A percentile compares a stretch with the other conserved stretches of the same genome.
Conservation (phyloP, 2,329 filamentous ascomycete species). For the Penicillium sp. region DNA sequence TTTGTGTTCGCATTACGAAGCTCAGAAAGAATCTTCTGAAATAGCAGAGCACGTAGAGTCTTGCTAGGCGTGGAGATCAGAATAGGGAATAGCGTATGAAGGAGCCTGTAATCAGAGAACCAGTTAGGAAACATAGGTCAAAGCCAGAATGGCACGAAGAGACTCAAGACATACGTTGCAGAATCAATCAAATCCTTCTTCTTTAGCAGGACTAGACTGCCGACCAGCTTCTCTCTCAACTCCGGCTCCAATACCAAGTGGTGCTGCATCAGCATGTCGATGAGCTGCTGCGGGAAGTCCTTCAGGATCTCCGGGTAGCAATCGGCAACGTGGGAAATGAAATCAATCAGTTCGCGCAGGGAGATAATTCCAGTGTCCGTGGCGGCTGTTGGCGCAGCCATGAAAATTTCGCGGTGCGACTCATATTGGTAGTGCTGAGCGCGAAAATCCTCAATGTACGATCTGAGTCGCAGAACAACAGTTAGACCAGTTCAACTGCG, state of each 20-base stretch:
- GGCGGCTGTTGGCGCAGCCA: constrained; percentile 77
- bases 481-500: constrained; percentile 7
- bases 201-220: constrained; percentile 81
- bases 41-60: constrained; percentile 78
- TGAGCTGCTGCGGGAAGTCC: constrained; percentile 78
- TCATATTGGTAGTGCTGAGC: constrained; percentile 92
- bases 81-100: constrained; percentile 93
- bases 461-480: constrained; percentile 53
- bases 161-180: constrained; percentile 53
- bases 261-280: constrained; percentile 77
- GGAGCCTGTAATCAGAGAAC: constrained; percentile 51
- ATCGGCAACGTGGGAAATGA: constrained; percentile 90
- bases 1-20: constrained; percentile 86
- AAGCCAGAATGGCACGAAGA: not conserved
- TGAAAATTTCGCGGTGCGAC: constrained; percentile 87
- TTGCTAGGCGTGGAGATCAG: constrained; percentile 92
- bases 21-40: constrained; percentile 90
- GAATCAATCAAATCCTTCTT: constrained; percentile 95
- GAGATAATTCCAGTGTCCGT: constrained; percentile 79
- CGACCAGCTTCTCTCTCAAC: constrained; percentile 90
- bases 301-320: constrained; percentile 84
- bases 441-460: constrained; percentile 86
- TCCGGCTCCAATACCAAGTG: constrained; percentile 83
- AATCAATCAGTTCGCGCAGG: constrained; percentile 88
- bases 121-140: not conserved